These are phyloP conservation scores for Serendipita indica DNA, from an alignment of 768 basidiomycete species.

Conservation along the genomic window DNA sequence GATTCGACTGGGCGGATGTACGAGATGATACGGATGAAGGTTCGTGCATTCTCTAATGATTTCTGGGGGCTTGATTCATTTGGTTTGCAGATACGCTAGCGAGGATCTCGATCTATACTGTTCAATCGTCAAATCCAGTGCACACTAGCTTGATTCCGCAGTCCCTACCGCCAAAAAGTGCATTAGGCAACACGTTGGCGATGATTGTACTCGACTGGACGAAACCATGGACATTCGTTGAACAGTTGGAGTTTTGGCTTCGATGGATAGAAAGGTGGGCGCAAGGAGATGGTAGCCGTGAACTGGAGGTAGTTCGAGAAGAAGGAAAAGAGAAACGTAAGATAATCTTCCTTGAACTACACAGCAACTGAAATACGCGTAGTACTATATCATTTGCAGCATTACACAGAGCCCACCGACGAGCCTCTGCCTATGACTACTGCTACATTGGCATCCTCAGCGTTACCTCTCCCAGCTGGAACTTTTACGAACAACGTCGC, in stretches of 20 bases:
- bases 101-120: conserved; percentile 80
- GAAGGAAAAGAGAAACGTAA: conserved; percentile 71
- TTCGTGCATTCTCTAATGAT: conserved; percentile 22
- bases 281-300: conserved; percentile 50
- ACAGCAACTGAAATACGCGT: conserved; percentile 13
- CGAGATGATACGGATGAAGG: conserved; percentile 92
- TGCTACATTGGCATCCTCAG: conserved; percentile 45
- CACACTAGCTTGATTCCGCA: conserved; percentile 61
- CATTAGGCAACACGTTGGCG: conserved; percentile 57
- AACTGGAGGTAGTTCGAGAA: conserved; percentile 59
- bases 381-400: conserved; percentile 84
- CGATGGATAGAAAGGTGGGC: conserved; percentile 74
- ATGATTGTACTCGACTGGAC: conserved; percentile 93
- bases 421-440: conserved; percentile 37
- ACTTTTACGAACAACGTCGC: conserved; percentile 74
- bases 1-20: conserved; percentile 85
- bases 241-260: conserved; percentile 75
- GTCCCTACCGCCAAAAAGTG: conserved; percentile 56
- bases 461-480: conserved; percentile 73
- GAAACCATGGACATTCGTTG: conserved; percentile 78
- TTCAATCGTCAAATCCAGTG: conserved; percentile 61
- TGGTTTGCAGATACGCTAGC: conserved; percentile 68
- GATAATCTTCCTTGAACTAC: conserved; percentile 21
- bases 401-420: conserved; percentile 74
- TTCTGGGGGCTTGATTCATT: neutral